phyloP scores from a whole-genome alignment of 176 grass and related monocot species.

The Thalia dealbata region DNA sequence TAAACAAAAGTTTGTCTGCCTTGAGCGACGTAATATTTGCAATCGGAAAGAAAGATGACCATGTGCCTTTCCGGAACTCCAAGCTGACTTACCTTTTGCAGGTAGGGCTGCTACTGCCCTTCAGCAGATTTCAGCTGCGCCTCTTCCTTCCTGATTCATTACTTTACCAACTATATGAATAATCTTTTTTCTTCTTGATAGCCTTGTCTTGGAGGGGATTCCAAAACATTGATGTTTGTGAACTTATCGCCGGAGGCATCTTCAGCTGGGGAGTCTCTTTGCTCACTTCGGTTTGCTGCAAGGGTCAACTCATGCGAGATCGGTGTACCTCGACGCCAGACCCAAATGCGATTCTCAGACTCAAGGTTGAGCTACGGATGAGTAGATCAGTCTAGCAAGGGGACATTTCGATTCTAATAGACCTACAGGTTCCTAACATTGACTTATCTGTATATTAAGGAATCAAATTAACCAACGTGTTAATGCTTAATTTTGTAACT shows the following conservation, averaged over 20 bases:
- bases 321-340: conserved; percentile 63
- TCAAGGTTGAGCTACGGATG: conserved; percentile 37
- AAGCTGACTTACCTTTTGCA: conserved; percentile 87
- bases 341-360: conserved; percentile 33
- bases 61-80: conserved; percentile 84
- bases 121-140: neutral
- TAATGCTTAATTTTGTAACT: too few relatives aligned
- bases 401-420: too few relatives aligned
- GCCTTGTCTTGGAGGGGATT: conserved; percentile 93
- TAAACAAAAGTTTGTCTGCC: conserved; percentile 87
- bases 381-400: neutral
- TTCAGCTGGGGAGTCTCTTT: conserved; percentile 48
- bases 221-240: conserved; percentile 89
- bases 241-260: conserved; percentile 71
- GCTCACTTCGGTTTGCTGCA: conserved; percentile 76
- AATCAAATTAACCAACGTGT: neutral
- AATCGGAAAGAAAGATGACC: conserved; percentile 83
- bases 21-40: conserved; percentile 83
- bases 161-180: neutral
- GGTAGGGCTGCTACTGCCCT: conserved; percentile 22
- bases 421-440: neutral
- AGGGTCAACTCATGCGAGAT: conserved; percentile 90
- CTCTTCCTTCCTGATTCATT: neutral
- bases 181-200: conserved; percentile 19
- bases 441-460: neutral